Percentiles rank a stretch among this genome's conserved stretches.
Conservation (phyloP, 768 basidiomycete genomes). For the Calocera cornea region DNA sequence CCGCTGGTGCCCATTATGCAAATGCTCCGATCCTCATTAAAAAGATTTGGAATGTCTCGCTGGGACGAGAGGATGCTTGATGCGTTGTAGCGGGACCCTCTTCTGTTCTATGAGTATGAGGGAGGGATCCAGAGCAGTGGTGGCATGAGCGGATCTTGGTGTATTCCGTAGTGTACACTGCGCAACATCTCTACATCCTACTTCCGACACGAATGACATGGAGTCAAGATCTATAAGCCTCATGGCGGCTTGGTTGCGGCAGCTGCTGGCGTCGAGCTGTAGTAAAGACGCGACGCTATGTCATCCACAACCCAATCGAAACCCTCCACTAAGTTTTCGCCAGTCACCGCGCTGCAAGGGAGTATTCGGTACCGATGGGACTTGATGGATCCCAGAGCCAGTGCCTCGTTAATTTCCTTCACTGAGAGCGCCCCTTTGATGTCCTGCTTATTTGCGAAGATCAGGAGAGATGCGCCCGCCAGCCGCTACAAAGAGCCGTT, state of each 20-base stretch:
- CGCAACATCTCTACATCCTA: not conserved
- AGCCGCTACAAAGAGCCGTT: conserved; percentile 43
- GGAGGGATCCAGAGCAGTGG: not conserved
- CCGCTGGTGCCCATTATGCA: not conserved
- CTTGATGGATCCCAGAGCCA: conserved; percentile 66
- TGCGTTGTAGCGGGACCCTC: too few species aligned
- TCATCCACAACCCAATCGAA: conserved; percentile 88
- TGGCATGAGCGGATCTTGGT: not conserved
- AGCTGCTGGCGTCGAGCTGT: conserved; percentile 34
- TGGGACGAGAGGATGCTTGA: conserved; percentile 7
- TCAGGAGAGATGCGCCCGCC: conserved; percentile 86
- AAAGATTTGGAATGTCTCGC: conserved; percentile 8
- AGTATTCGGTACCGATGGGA: conserved; percentile 84
- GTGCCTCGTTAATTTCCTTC: conserved; percentile 66
- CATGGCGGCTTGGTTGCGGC: not conserved
- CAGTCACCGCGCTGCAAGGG: conserved; percentile 86
- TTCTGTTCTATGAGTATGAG: too few species aligned
- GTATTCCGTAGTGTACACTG: not conserved
- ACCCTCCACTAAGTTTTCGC: conserved; percentile 67
- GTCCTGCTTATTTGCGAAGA: conserved; percentile 98
- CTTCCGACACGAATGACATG: not conserved
- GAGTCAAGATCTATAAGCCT: not conserved
- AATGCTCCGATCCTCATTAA: not conserved
- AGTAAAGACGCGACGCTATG: conserved; percentile 77
- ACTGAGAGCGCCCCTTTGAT: conserved; percentile 73